Evolutionary conservation across 345 rosid genomes (phyloP), one percentile per base, ranked within the genome.

Genomic region (Gossypium turneri): DNA sequence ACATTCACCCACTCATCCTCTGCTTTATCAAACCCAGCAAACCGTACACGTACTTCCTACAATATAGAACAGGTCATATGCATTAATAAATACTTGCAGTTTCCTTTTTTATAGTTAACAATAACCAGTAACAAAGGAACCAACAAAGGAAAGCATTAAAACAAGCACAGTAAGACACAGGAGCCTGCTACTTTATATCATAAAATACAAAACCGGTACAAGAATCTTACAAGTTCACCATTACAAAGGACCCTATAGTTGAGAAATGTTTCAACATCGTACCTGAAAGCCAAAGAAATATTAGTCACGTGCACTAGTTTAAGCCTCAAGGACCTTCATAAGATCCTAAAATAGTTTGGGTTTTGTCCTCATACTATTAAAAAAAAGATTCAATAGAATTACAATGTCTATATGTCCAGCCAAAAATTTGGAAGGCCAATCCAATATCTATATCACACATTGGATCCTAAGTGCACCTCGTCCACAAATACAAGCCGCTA

Each of bases 1-100:
- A 94, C 90, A 34, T 83, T 88, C 69, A 94, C 92, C 98, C 98
- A 94, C 81, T 94, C 98, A 74, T 94, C 98, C 20, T 94, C 86
- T 52, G 76, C 57, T 51, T 89, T 85, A 52, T 77, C 76, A 22
- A 82, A 94, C 10, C 98, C 97, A 73, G 93, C 69, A 79, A 84
- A 94, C 17, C 98, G 84, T 45, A 89, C 92, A 68, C 97, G 97
- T 34, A 82, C 98, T 85, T 92, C 97, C 98, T 94, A 84, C 41
- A 13, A 81, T 65, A 58, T 44, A 51, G n/a, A 56, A 38, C 34
- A 51, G 19, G 7, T 61, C 13, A 29, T 58, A 19, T 9, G 56
- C n/a, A 27, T 73, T 73, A 27, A 24, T 10, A 71, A 34, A 24
- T 58, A 69, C 59, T 69, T 69, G 43, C 59, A 24, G n/a, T 13